A percentile compares a stretch with the other conserved stretches of the same genome.
These are phyloP conservation scores for Ophiosphaerella korrae DNA, from an alignment of 2,329 filamentous ascomycete genomes.

Conservation along the genomic window DNA sequence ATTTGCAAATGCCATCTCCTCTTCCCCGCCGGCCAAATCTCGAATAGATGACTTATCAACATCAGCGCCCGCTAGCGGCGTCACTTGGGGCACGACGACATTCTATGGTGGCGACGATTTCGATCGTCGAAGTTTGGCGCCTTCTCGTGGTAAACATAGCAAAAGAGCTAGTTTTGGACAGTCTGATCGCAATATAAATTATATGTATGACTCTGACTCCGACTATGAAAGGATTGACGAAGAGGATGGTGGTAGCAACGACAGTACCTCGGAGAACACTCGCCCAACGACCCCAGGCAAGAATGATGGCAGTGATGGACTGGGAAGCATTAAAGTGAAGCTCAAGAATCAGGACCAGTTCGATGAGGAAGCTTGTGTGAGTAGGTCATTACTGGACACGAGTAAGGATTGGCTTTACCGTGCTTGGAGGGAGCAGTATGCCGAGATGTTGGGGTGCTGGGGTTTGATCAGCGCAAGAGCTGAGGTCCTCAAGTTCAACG, in stretches of 20 bases:
- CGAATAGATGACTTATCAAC: conserved; percentile 49
- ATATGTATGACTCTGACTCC: conserved; percentile 41
- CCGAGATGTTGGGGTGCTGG: conserved; percentile 65
- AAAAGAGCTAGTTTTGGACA: conserved; percentile 47
- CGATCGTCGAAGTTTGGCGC: conserved; percentile 29
- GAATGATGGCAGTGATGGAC: conserved; percentile 12
- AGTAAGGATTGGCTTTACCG: conserved; percentile 55
- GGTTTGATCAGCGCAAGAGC: conserved; percentile 59
- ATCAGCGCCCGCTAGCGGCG: conserved; percentile 49
- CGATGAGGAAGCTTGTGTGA: conserved; percentile 56
- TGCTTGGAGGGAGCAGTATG: conserved; percentile 62
- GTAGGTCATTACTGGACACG: conserved; percentile 56
- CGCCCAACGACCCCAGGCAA: conserved; percentile 20
- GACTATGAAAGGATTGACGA: conserved; percentile 34
- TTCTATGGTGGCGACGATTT: conserved; percentile 45
- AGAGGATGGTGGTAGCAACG: conserved; percentile 10
- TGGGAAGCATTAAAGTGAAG: conserved; percentile 51
- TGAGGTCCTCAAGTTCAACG: conserved; percentile 64
- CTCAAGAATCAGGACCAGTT: conserved; percentile 64
- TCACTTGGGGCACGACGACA: conserved; percentile 55
- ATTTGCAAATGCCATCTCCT: conserved; percentile 45
- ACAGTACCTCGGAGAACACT: conserved; percentile 31
- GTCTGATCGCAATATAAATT: conserved; percentile 34
- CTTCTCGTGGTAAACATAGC: conserved; percentile 43
- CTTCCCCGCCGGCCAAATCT: conserved; percentile 45